These are phyloP conservation scores for Tilletia walkeri DNA, from an alignment of 1,284 basidiomycete species.

Conservation along the genomic window DNA sequence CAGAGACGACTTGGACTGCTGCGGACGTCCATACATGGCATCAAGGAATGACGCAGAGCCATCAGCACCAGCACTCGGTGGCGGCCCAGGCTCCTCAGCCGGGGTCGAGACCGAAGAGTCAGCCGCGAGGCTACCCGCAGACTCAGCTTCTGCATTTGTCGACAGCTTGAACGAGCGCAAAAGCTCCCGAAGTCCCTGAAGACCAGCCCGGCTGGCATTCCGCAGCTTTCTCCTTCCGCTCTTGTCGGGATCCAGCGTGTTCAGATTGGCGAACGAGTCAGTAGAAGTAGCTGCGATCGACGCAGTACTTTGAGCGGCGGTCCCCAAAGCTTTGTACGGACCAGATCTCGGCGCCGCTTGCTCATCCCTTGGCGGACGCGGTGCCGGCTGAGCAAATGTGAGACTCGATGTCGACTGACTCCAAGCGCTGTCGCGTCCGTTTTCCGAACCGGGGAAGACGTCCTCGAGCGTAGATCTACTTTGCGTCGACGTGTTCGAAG, in stretches of 20 bases:
- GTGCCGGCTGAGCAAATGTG: constrained; percentile 13
- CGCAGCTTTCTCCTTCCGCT: constrained; percentile 36
- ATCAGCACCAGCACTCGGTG: background rate
- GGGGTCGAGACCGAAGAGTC: background rate
- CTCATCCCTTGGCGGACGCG: background rate
- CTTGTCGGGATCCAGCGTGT: constrained; percentile 27
- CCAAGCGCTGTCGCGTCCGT: background rate
- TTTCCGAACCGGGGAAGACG: background rate
- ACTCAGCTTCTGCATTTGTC: constrained; percentile 14
- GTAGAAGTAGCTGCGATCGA: constrained; percentile 17
- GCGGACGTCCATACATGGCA: background rate
- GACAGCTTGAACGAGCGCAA: constrained; percentile 28
- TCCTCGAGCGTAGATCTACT: background rate
- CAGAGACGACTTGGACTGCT: background rate
- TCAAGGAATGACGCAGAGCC: background rate
- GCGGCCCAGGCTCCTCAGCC: background rate
- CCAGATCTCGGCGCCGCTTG: constrained; percentile 5
- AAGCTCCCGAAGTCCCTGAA: constrained; percentile 38
- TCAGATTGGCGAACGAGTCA: constrained; percentile 18
- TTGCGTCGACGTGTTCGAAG: background rate
- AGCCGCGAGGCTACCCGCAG: background rate
- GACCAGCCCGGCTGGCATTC: constrained; percentile 37
- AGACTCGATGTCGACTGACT: constrained; percentile 18
- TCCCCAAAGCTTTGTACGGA: constrained; percentile 23
- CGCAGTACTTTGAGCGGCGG: constrained; percentile 14